Conservation (phyloP, 148 eudicot genomes). For the Vaccinium vitisidaea region DNA sequence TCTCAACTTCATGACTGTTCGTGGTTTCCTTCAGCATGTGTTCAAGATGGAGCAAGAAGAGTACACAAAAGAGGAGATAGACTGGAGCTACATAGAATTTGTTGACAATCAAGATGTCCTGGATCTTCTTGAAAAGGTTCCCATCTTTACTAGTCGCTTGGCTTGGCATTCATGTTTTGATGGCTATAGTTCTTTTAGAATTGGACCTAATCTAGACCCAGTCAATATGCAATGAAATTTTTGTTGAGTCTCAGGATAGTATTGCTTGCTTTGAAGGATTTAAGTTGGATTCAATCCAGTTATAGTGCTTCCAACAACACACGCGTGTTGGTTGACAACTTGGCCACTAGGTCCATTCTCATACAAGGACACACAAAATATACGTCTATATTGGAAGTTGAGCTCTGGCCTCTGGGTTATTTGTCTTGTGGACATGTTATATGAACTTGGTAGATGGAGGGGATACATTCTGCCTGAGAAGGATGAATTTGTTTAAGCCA, state of each 20-base stretch:
- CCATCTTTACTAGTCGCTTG: background rate
- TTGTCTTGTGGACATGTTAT: background rate
- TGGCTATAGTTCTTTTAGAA: background rate
- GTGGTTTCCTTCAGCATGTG: slow-evolving; percentile 69
- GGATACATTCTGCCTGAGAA: background rate
- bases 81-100: slow-evolving; percentile 98
- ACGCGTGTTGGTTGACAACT: background rate
- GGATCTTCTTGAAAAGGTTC: slow-evolving; percentile 97
- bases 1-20: slow-evolving; percentile 7
- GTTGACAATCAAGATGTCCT: slow-evolving; percentile 96
- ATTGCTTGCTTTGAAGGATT: background rate
- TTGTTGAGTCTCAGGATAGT: background rate
- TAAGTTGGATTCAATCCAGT: background rate
- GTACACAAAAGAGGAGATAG: slow-evolving; percentile 81
- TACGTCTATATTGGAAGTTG: background rate
- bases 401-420: background rate
- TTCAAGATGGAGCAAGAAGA: slow-evolving; percentile 99
- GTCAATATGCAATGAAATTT: slow-evolving; percentile 3
- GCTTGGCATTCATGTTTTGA: slow-evolving; percentile 4
- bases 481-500: background rate
- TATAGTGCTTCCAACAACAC: background rate
- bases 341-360: slow-evolving; percentile 9
- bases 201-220: background rate
- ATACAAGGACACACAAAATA: slow-evolving; percentile 3
- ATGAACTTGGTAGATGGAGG: background rate